Conservation (phyloP, 257 asterid genomes). For the Solanum chiquidenum region DNA sequence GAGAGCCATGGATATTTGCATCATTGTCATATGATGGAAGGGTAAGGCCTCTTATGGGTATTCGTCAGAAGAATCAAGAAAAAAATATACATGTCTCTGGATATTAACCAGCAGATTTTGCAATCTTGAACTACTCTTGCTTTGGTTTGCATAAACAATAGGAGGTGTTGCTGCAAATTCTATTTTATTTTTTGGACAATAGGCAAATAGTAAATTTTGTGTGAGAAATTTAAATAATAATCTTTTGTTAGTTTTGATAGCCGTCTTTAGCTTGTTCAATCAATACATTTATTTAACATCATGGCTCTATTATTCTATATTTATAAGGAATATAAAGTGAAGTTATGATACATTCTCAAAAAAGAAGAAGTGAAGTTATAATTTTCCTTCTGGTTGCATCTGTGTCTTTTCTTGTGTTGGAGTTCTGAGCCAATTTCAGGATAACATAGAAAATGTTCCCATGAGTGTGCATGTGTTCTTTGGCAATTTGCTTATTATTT, state of each 20-base stretch:
- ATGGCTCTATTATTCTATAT: background rate
- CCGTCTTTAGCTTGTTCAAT: background rate
- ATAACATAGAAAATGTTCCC: background rate
- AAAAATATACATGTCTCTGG: background rate
- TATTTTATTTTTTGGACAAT: background rate
- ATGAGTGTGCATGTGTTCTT: background rate
- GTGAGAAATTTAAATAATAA: background rate
- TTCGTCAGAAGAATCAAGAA: background rate
- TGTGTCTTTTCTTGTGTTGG: background rate
- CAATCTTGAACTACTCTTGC: background rate
- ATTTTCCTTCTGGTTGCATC: background rate
- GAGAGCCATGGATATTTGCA: conserved; percentile 97
- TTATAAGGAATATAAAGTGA: background rate
- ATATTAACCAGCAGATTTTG: background rate
- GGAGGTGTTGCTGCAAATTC: background rate
- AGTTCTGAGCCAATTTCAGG: background rate
- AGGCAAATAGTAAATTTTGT: background rate
- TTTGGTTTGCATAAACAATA: background rate
- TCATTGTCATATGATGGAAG: conserved; percentile 97
- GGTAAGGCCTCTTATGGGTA: conserved; percentile 36
- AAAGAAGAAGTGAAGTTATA: background rate
- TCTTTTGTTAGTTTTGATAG: background rate
- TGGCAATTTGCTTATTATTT: background rate
- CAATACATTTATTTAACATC: background rate
- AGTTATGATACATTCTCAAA: background rate